Percentiles rank a stretch among this genome's conserved stretches.
Conservation (phyloP, 768 basidiomycete genomes). For the Calvatia gigantea region DNA sequence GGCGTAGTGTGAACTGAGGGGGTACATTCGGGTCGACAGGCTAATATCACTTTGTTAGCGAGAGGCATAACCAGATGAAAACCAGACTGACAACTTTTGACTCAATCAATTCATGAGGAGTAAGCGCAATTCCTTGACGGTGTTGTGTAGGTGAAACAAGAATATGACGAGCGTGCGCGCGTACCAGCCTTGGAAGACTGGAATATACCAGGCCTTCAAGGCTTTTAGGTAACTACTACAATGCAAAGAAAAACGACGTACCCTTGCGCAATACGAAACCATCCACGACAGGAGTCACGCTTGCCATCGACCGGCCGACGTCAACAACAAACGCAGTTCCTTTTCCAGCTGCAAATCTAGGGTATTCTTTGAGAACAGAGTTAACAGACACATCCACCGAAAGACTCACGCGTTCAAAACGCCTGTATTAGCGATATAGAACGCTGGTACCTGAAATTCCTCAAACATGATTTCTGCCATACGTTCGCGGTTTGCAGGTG, state of each 20-base stretch:
- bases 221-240: neutral
- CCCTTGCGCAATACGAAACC: constrained; percentile 98
- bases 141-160: constrained; percentile 45
- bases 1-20: constrained; percentile 68
- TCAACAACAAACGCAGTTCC: constrained; percentile 97
- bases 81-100: constrained; percentile 55
- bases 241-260: constrained; percentile 19
- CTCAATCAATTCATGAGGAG: constrained; percentile 88
- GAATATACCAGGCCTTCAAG: constrained; percentile 72
- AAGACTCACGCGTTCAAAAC: constrained; percentile 86
- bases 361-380: neutral
- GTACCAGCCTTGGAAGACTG: constrained; percentile 73
- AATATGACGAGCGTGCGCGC: constrained; percentile 71
- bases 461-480: constrained; percentile 99
- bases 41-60: constrained; percentile 30
- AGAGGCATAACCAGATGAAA: neutral
- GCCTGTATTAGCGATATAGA: constrained; percentile 93
- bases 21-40: constrained; percentile 68
- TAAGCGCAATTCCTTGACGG: constrained; percentile 62
- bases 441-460: constrained; percentile 90
- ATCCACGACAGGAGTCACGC: constrained; percentile 93
- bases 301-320: constrained; percentile 84
- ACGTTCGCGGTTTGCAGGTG: constrained; percentile 83
- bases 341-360: constrained; percentile 92
- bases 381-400: neutral